A percentile compares a stretch with the other conserved stretches of the same genome.
Evolutionary conservation across 352 stramenopile species (phyloP).

Genomic region (Phytophthora boehmeriae): DNA sequence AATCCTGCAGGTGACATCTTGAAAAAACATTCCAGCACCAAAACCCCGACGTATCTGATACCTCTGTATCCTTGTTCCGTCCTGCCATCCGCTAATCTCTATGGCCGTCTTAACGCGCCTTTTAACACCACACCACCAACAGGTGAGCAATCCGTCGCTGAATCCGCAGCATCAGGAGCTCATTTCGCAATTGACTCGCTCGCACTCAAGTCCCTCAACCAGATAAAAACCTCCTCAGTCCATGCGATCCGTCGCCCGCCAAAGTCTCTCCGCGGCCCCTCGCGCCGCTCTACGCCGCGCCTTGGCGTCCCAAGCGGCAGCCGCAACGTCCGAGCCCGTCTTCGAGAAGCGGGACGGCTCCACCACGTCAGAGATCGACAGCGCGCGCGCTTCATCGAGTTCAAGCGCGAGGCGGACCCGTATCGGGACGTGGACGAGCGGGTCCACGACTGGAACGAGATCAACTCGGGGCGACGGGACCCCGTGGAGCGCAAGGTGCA

Average conservation of each 20-base stretch:
- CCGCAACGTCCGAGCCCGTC: constrained; percentile 26
- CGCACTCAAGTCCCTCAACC: constrained; percentile 13
- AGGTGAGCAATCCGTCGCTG: constrained; percentile 24
- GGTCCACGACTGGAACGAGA: constrained; percentile 97
- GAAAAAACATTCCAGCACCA: too few species aligned
- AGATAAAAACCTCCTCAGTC: constrained; percentile 7
- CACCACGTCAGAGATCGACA: constrained; percentile 68
- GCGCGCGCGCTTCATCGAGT: constrained; percentile 85
- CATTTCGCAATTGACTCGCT: constrained; percentile 40
- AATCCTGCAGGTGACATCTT: too few species aligned
- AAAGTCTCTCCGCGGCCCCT: constrained; percentile 18
- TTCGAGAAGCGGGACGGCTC: constrained; percentile 73
- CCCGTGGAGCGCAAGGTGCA: constrained; percentile 92
- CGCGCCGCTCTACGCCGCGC: constrained; percentile 22
- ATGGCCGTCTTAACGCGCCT: background rate
- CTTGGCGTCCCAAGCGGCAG: constrained; percentile 27
- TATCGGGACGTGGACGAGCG: constrained; percentile 94
- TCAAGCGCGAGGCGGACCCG: constrained; percentile 86
- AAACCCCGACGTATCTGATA: background rate
- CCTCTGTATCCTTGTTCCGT: background rate
- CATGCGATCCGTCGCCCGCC: constrained; percentile 38
- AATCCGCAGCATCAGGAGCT: constrained; percentile 13
- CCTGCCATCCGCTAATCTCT: background rate
- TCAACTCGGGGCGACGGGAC: constrained; percentile 93
- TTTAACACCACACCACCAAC: constrained; percentile 25